These are phyloP conservation scores for Epichloe baconii DNA, from an alignment of 2,329 filamentous ascomycete species.

Conservation along the genomic window DNA sequence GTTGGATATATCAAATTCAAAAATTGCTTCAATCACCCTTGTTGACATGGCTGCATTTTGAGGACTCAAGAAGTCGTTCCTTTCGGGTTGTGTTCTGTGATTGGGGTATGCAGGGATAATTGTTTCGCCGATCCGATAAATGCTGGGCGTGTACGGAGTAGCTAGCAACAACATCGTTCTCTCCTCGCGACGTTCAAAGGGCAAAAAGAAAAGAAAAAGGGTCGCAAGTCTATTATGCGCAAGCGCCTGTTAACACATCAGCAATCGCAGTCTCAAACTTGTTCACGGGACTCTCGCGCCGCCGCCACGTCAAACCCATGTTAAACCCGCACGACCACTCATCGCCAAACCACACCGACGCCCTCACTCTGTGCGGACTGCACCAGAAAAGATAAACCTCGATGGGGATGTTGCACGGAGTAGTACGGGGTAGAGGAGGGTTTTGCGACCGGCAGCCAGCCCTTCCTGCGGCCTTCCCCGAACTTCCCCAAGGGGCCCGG, in stretches of 20 bases:
- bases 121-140: background rate
- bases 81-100: background rate
- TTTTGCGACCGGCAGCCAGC: no score
- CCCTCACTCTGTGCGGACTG: no score
- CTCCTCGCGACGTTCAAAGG: no score
- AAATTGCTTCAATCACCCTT: background rate
- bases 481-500: no score
- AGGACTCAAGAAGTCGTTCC: background rate
- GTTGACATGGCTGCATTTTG: background rate
- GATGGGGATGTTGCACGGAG: no score
- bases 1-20: background rate
- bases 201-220: no score
- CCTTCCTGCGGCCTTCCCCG: no score
- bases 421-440: no score
- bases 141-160: no score
- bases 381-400: no score
- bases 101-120: background rate
- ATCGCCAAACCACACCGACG: no score
- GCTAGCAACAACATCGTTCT: background rate
- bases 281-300: background rate
- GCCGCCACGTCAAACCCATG: background rate
- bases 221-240: no score
- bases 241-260: background rate
- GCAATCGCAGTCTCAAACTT: background rate
- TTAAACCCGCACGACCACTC: background rate